A percentile compares a stretch with the other conserved stretches of the same genome.
These are phyloP conservation scores for Obba rivulosa DNA, from an alignment of 768 basidiomycete species.

Conservation along the genomic window DNA sequence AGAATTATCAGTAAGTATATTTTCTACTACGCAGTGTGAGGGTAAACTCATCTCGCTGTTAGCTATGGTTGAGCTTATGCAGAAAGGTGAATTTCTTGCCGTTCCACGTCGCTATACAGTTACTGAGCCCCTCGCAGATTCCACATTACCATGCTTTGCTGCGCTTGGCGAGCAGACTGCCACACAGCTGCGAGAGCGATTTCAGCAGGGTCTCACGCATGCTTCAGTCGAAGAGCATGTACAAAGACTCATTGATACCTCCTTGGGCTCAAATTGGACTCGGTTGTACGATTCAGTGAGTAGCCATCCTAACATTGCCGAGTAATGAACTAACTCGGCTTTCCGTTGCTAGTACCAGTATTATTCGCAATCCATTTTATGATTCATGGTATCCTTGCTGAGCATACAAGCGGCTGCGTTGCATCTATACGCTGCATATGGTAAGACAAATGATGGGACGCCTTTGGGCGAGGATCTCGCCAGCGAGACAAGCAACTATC, in stretches of 20 bases:
- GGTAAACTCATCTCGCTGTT: neutral
- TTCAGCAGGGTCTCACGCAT: conserved; percentile 88
- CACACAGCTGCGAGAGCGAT: conserved; percentile 82
- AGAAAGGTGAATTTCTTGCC: conserved; percentile 61
- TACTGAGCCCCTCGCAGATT: conserved; percentile 46
- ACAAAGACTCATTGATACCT: conserved; percentile 85
- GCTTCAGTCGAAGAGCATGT: conserved; percentile 80
- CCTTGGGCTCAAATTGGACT: conserved; percentile 92
- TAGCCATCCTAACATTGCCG: conserved; percentile 1
- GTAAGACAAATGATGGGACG: no score
- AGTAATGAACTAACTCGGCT: neutral
- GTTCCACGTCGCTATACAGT: neutral
- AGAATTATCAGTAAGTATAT: conserved; percentile 76
- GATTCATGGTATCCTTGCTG: conserved; percentile 16
- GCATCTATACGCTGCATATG: no score
- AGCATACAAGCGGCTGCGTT: no score
- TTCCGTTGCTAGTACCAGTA: conserved; percentile 70
- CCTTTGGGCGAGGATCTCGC: no score
- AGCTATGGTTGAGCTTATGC: conserved; percentile 95
- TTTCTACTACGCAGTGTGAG: no score
- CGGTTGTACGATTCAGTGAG: conserved; percentile 91
- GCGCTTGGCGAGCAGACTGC: conserved; percentile 91
- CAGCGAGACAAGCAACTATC: neutral
- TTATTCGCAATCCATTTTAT: conserved; percentile 86
- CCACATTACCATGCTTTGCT: conserved; percentile 84